Base-by-base conservation (phyloP, 225 moss, liverwort and hornwort species). In the Pseudisothecium myosuroides region DNA sequence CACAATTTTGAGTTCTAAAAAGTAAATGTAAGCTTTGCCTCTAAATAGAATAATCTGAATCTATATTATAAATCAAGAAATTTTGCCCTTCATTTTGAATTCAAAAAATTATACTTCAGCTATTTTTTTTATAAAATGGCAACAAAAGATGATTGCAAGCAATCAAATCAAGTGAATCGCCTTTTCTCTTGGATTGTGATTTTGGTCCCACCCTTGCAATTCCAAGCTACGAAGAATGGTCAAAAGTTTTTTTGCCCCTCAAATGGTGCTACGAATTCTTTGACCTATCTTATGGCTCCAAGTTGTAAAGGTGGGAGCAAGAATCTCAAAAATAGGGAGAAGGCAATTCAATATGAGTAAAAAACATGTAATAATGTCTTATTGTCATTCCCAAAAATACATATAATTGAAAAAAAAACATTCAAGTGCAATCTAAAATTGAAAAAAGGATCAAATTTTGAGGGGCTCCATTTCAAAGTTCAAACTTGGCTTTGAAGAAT, bases 231-330 rank as follows among this genome's bases (percentile, higher is more conserved):
- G 15, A 34, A 54, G 10, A 54, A 6, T 8, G 36, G 36, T 52
- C 9, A 23, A 77, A 36, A 52, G 4, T 4, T 23, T 9, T 54
- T 32, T 22, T 36, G 14, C 36, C 23, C 54, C 6, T 77, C 14
- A 36, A 52, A 10, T 52, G 9, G 36, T 77, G 36, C 36, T 77
- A 52, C 23, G 47, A 74, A 49, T 45, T 31, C 18, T 74, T 47
- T 31, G 4, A 31, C 47, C 1, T 49, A 7, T 49, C 49, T 47
- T 49, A 4, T 1, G 0, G 1, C 19, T 74, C 11, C 2, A 31
- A 31, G 4, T 31, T 47, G 4, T 28, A 74, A 71, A 72, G 28
- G 17, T 72, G 1, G 6, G 5, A 29, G 29, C 45, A 74, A 45
- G 4, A 47, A 74, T 3, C 11, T 17, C 31, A 47, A 74, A 29